A percentile compares a stretch with the other conserved stretches of the same genome.
phyloP scores from a whole-genome alignment of 2,329 filamentous ascomycete genomes.

The Penicillium sumatraense region DNA sequence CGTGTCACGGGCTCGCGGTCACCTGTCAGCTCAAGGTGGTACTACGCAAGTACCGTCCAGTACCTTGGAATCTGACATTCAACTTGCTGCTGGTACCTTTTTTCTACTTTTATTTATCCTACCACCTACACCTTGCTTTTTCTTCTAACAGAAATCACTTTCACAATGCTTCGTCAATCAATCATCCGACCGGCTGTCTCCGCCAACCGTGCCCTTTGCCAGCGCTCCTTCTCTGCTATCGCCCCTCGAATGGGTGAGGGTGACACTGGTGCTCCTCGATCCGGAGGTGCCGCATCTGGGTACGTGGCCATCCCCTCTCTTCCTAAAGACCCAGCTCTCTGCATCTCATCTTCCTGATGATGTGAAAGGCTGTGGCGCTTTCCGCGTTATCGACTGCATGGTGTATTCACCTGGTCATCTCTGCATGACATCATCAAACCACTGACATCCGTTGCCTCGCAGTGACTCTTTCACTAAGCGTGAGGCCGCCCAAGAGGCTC shows the following conservation, averaged over 20 bases:
- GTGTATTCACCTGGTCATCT: constrained; percentile 10
- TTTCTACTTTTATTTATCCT: too few relatives aligned
- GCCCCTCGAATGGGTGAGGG: constrained; percentile 69
- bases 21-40: too few relatives aligned
- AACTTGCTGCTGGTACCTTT: too few relatives aligned
- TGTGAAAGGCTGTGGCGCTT: not conserved
- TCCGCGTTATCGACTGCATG: not conserved
- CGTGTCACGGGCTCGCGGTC: not conserved
- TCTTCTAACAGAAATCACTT: constrained; percentile 2
- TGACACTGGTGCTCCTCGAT: constrained; percentile 63
- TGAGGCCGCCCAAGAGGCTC: constrained; percentile 84
- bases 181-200: constrained; percentile 62
- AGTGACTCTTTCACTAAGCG: constrained; percentile 93
- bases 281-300: constrained; percentile 38
- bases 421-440: constrained; percentile 21
- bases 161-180: constrained; percentile 70
- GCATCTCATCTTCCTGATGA: not conserved
- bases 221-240: constrained; percentile 67
- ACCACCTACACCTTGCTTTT: not conserved
- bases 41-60: too few relatives aligned
- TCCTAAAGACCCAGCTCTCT: not conserved
- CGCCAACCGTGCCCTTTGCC: constrained; percentile 54
- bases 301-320: constrained; percentile 34
- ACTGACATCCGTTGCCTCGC: constrained; percentile 21
- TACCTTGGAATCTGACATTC: too few relatives aligned